Conservation (phyloP, 2,329 filamentous ascomycete species). For the Penicillium glabrum region DNA sequence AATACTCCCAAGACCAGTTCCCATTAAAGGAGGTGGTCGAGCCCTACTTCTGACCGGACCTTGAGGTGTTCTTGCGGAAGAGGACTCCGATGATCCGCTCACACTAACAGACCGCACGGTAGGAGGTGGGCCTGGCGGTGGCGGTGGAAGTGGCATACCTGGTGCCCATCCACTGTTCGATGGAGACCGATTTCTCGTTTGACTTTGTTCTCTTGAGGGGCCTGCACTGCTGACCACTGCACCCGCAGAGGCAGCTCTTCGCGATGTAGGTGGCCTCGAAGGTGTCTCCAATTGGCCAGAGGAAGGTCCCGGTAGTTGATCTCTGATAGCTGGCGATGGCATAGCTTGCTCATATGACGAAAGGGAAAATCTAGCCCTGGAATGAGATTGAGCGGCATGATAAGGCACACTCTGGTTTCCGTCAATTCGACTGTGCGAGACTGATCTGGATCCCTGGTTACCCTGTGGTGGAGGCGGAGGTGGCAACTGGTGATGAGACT, state of each 20-base stretch:
- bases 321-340: conserved; percentile 16
- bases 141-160: conserved; percentile 49
- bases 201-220: conserved; percentile 34
- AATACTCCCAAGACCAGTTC: conserved; percentile 41
- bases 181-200: conserved; percentile 34
- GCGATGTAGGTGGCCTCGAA: conserved; percentile 40
- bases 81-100: conserved; percentile 33
- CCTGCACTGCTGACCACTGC: conserved; percentile 37
- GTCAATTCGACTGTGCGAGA: conserved; percentile 33
- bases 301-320: conserved; percentile 8
- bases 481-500: conserved; percentile 30
- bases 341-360: conserved; percentile 19
- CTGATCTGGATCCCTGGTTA: conserved; percentile 29
- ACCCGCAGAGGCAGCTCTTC: conserved; percentile 47
- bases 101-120: conserved; percentile 41
- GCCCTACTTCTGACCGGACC: conserved; percentile 20
- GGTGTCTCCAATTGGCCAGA: conserved; percentile 22
- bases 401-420: conserved; percentile 19
- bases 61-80: conserved; percentile 29
- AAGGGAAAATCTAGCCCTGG: conserved; percentile 20
- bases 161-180: conserved; percentile 41
- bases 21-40: conserved; percentile 37
- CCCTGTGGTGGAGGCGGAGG: conserved; percentile 39
- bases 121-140: conserved; percentile 48
- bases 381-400: conserved; percentile 13